These are phyloP conservation scores for Wickerhamiella alocasiicola DNA, from an alignment of 805 yeast genomes.

Conservation along the genomic window DNA sequence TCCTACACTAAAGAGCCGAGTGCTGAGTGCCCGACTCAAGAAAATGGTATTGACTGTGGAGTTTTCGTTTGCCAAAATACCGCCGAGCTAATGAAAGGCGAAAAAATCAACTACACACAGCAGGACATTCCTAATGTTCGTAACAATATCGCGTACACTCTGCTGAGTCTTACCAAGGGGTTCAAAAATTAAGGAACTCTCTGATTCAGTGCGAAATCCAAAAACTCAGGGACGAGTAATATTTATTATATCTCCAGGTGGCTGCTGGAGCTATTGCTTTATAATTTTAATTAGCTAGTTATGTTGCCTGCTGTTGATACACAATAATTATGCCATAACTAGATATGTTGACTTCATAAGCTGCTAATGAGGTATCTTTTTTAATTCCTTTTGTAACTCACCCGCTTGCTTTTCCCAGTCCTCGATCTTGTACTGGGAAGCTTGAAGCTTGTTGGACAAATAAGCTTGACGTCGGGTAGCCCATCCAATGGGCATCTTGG, in stretches of 20 bases:
- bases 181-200: neutral
- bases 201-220: neutral
- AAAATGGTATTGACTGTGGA: constrained; percentile 90
- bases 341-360: no score
- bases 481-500: constrained; percentile 38
- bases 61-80: constrained; percentile 79
- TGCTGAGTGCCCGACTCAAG: constrained; percentile 63
- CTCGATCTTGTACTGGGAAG: constrained; percentile 41
- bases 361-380: no score
- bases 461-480: constrained; percentile 51
- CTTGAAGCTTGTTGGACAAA: constrained; percentile 52
- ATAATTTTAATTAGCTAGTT: no score
- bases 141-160: constrained; percentile 51
- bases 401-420: constrained; percentile 31
- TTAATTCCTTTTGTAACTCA: constrained; percentile 14
- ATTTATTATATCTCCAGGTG: no score
- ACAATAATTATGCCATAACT: no score
- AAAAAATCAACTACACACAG: constrained; percentile 41
- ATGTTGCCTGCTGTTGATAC: no score
- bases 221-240: no score
- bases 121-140: constrained; percentile 59
- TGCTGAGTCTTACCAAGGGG: constrained; percentile 8
- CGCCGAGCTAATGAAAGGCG: constrained; percentile 42
- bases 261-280: no score
- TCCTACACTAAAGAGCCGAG: constrained; percentile 21